These are phyloP conservation scores for Neurospora sp. DNA, from an alignment of 2,329 filamentous ascomycete genomes.

Conservation along the genomic window DNA sequence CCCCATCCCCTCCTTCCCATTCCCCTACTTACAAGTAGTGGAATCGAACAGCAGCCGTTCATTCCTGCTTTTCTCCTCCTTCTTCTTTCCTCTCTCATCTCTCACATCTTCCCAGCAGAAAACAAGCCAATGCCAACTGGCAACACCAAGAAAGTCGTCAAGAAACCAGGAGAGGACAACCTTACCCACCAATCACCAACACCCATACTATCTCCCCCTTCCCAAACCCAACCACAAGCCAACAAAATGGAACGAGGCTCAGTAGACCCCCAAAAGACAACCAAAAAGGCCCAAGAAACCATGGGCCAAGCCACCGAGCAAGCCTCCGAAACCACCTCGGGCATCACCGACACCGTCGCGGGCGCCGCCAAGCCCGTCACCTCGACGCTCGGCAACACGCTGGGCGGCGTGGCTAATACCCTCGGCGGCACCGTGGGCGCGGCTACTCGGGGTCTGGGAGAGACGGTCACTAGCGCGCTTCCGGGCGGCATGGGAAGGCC, in stretches of 20 bases:
- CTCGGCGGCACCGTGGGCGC: slow-evolving; percentile 29
- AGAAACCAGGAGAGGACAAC: background rate
- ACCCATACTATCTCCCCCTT: background rate
- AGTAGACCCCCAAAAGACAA: background rate
- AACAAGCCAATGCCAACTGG: background rate
- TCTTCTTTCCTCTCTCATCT: background rate
- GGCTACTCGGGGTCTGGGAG: slow-evolving; percentile 42
- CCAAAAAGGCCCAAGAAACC: slow-evolving; percentile 12
- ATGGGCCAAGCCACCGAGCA: slow-evolving; percentile 1
- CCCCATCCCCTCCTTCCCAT: background rate
- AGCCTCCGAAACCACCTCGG: background rate
- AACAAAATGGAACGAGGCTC: background rate
- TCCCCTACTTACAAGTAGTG: background rate
- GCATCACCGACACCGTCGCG: slow-evolving; percentile 8
- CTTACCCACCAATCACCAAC: background rate
- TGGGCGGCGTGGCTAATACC: slow-evolving; percentile 19
- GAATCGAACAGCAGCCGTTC: background rate
- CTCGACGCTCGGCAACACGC: slow-evolving; percentile 20
- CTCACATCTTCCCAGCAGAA: background rate
- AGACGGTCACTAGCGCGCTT: slow-evolving; percentile 42
- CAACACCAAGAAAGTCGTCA: background rate
- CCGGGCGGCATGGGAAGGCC: slow-evolving; percentile 38
- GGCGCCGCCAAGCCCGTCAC: slow-evolving; percentile 14
- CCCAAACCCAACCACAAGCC: background rate
- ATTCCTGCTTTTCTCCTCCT: background rate